Evolutionary conservation across 139 green algal species (phyloP).

Genomic region (Chlamydomonas incerta): DNA sequence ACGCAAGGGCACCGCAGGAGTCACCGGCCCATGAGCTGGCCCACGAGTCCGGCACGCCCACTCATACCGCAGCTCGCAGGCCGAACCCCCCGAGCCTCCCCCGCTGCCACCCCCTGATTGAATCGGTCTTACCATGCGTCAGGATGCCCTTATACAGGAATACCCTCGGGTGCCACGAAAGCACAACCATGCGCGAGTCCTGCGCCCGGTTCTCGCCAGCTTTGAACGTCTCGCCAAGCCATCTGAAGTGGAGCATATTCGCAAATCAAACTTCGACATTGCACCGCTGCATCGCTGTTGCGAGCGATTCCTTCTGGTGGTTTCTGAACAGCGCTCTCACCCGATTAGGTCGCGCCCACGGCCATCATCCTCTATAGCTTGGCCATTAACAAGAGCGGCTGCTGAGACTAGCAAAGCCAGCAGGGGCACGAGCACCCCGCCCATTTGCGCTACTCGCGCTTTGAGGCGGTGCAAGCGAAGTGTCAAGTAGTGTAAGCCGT

Average conservation of each 20-base stretch:
- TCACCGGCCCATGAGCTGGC: too few relatives aligned
- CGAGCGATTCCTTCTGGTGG: not conserved
- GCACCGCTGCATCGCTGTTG: not conserved
- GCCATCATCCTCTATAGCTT: not conserved
- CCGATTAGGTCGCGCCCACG: conserved; percentile 17
- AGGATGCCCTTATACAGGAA: conserved; percentile 42
- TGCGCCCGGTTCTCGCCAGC: not conserved
- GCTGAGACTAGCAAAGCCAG: too few relatives aligned
- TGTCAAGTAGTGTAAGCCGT: too few relatives aligned
- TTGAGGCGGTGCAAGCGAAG: too few relatives aligned
- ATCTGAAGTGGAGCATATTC: not conserved
- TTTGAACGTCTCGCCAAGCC: conserved; percentile 26
- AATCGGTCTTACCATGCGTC: not conserved
- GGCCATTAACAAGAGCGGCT: too few relatives aligned
- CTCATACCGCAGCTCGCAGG: too few relatives aligned
- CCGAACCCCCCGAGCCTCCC: too few relatives aligned
- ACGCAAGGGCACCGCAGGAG: too few relatives aligned
- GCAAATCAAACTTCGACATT: not conserved
- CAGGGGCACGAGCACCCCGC: too few relatives aligned
- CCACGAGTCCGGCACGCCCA: too few relatives aligned
- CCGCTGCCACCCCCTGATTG: too few relatives aligned
- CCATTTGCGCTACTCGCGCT: too few relatives aligned
- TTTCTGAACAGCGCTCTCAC: not conserved
- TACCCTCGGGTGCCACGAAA: conserved; percentile 17
- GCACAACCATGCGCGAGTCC: conserved; percentile 25